Evolutionary conservation across 345 rosid species (phyloP).

Genomic region (Kernera saxatilis): DNA sequence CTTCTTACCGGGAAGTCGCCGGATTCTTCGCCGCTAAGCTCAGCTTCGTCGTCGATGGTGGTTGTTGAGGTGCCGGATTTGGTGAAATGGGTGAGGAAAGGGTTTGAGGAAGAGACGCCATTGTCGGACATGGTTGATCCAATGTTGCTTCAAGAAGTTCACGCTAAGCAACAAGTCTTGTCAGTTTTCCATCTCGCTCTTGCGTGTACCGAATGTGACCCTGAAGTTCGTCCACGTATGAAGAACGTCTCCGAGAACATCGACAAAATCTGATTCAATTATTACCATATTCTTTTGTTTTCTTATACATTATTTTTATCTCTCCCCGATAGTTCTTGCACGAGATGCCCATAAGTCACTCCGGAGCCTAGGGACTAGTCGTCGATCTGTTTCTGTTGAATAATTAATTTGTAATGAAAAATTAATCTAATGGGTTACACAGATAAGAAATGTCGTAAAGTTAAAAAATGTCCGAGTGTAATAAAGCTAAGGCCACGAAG

Average conservation of each 20-base stretch:
- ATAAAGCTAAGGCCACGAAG: too few relatives aligned
- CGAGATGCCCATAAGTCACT: background rate
- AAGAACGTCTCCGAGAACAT: conserved; percentile 82
- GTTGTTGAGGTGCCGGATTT: conserved; percentile 69
- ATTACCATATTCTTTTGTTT: background rate
- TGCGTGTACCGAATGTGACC: conserved; percentile 80
- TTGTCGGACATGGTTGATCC: conserved; percentile 94
- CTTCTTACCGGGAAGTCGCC: conserved; percentile 90
- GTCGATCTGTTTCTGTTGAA: conserved; percentile 8
- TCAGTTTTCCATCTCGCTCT: conserved; percentile 85
- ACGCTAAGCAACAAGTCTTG: conserved; percentile 82
- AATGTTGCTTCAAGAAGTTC: conserved; percentile 77
- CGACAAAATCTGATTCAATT: conserved; percentile 46
- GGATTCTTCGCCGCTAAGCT: conserved; percentile 63
- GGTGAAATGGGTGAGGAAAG: conserved; percentile 90
- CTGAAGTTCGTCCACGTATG: conserved; percentile 90
- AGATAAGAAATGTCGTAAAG: background rate
- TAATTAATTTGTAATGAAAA: conserved; percentile 7
- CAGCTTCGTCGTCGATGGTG: conserved; percentile 50
- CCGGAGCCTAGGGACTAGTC: background rate
- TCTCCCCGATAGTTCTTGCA: conserved; percentile 4
- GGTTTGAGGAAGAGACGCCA: conserved; percentile 79
- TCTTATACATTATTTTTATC: background rate
- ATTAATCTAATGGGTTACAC: background rate
- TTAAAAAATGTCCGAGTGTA: background rate